Base-by-base conservation (phyloP, 2,329 filamentous ascomycete genomes). In the Colletotrichum limetticola region DNA sequence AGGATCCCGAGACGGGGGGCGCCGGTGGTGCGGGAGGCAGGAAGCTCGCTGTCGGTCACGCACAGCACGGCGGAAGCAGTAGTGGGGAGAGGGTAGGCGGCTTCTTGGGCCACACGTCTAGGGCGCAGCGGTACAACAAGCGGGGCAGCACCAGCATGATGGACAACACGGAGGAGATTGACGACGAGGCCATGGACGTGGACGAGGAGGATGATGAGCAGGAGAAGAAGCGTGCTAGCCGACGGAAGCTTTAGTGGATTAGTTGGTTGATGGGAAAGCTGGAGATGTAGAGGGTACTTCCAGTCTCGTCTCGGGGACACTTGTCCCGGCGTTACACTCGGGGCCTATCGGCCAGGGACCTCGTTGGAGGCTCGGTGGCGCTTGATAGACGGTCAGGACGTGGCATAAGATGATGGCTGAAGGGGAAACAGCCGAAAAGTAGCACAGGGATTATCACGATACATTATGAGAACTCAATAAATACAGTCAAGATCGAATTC, bases 181-280 rank as follows among this genome's bases (percentile, higher is more conserved):
- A 85, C 4, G 85, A 86, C 35, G 86, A 88, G 74, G 85, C 83
- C 56, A 89, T 90, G 85, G 89, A 91, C 63, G 77, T 91, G 32
- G 90, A 91, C 59, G 86, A 88, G 12, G 86, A 86, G 5, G 83
- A 86, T 5, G 82, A 84, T 7, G 80, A 80, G 1, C 86, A 85
- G 61, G 84, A 80, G 74, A 86, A 84, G 83, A 89, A 87, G 79
- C 83, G 87, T 55, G 82, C 85, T 1, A 88, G 85, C 75, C 86
- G 88, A 74, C 84, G 88, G 69, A 91, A 90, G 83, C 83, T 91
- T 74, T 90, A 83, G 60, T 63, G 42, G 28, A n/a, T 49, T 49
- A 7, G 4, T 49, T 49, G 42, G 16, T n/a, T 3, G 42, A 3
- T 22, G 8, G 42, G 1, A 74, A 56, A 76, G 62, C 35, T 14